Percentiles rank a stretch among this genome's conserved stretches.
Evolutionary conservation across 2,329 filamentous ascomycete species (phyloP).

Genomic region (Alternaria gaisen): DNA sequence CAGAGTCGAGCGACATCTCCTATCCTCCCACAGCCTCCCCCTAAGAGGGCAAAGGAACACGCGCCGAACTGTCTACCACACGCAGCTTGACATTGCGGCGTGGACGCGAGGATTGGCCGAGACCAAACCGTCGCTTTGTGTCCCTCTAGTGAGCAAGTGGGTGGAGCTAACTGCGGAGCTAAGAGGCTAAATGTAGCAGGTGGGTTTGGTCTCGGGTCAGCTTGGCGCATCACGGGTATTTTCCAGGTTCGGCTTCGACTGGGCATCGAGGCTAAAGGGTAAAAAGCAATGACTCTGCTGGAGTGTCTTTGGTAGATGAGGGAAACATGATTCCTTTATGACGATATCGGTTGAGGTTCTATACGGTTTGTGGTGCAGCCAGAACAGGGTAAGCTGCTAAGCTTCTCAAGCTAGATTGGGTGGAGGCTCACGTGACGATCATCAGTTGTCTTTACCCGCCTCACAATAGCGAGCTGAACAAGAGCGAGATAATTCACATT

Average conservation of each 20-base stretch:
- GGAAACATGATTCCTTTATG: background rate
- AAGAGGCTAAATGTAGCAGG: conserved; percentile 11
- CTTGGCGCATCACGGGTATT: conserved; percentile 12
- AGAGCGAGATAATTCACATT: background rate
- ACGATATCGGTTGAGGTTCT: background rate
- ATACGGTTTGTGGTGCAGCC: background rate
- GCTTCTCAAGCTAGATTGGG: background rate
- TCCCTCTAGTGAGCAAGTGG: background rate
- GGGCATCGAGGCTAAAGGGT: background rate
- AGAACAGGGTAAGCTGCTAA: background rate
- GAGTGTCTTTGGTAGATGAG: background rate
- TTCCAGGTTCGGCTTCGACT: background rate
- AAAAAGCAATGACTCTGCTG: background rate
- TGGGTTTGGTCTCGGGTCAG: background rate
- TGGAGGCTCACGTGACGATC: background rate
- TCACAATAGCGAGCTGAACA: background rate
- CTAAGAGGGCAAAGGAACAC: background rate
- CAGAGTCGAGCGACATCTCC: background rate
- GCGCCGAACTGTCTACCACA: background rate
- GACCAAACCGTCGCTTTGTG: background rate
- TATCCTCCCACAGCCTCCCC: background rate
- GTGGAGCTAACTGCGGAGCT: background rate
- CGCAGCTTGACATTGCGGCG: background rate
- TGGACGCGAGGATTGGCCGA: background rate
- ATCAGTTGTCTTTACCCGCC: background rate